Base-by-base conservation (phyloP, 2,329 filamentous ascomycete species). In the Elsinoe australis region DNA sequence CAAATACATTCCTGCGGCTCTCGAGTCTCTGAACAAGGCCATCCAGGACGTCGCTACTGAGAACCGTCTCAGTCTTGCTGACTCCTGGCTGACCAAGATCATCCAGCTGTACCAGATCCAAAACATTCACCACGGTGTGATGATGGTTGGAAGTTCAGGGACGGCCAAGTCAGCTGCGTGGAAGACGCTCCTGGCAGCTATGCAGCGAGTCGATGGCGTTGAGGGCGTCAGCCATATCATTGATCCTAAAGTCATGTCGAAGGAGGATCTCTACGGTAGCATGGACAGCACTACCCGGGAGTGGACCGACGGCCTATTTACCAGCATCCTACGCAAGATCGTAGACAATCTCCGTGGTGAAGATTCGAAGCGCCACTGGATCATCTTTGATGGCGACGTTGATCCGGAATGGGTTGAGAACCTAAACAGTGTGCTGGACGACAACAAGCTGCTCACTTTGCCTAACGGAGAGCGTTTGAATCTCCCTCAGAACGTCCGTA, bases 351-450 rank as follows among this genome's bases (percentile, higher is more conserved):
- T 99, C 45, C 87, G 92, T 72, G 92, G 94, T 47, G 92, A 99
- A 66, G 90, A 96, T 62, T 80, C 82, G 22, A 98, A 98, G 70
- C 82, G 92, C 49, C 92, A 99, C 67, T 99, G 92, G 92, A 96
- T 99, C 59, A 86, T 99, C 4, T 98, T 99, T 60, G 92, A 99
- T 64, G 94, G 92, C 53, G 92, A 99, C 64, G 92, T 99, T 53
- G 92, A 99, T 66, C 92, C 92, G 1, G 94, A 96, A 66, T 99
- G 92, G 92, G 92, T 99, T 56, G 92, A 99, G 65, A 99, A 99
- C 66, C 72, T 99, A 74, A 99, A 99, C 80, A 94, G 87, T 75
- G 94, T 99, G 50, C 79, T 99, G 33, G 92, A 99, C 61, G 92
- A 99, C 70, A 99, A 99, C 73, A 98, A 96, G 66, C 74, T 99